Base-by-base conservation (phyloP, 2,329 filamentous ascomycete genomes). In the Spiromastix sp. region DNA sequence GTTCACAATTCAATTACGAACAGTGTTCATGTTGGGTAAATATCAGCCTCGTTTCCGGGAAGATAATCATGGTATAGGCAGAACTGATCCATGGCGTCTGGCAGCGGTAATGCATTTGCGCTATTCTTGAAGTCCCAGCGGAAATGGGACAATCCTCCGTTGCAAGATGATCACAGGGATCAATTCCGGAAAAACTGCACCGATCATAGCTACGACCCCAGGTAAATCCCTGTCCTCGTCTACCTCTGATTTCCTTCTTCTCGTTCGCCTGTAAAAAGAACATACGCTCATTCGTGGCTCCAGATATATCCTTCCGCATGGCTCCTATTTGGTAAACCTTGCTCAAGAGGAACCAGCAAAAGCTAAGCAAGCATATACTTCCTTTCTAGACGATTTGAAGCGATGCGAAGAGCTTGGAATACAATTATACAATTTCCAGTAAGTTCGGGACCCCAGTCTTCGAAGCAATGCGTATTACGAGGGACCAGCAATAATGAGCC, bases 51-150 rank as follows among this genome's bases (percentile, higher is more conserved):
- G 9, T 20, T 30, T 27, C 16, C n/a, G n/a, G n/a, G n/a, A n/a
- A n/a, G n/a, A n/a, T n/a, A n/a, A n/a, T n/a, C n/a, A n/a, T n/a
- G n/a, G n/a, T n/a, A n/a, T n/a, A n/a, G n/a, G n/a, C n/a, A n/a
- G n/a, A n/a, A n/a, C n/a, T n/a, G n/a, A n/a, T n/a, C n/a, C 30
- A 32, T 32, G n/a, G 10, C 17, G n/a, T 47, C 64, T 27, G 51
- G 43, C 32, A 70, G 87, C 35, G 87, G 82, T 43, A 98, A 96
- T 55, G 77, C 87, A 7, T 93, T 96, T 48, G 91, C 91, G 3
- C 69, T 96, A 13, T 98, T 98, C 63, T 71, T 98, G 48, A 96
- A 96, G 57, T 93, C 85, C 0, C 91, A 98, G 59, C 79, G 87
- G 37, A 96, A 94, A 66, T 98, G 91, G 91, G 71, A 74, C 18